Base-by-base conservation (phyloP, 2,329 filamentous ascomycete species). In the Colletotrichum ledebouriae region DNA sequence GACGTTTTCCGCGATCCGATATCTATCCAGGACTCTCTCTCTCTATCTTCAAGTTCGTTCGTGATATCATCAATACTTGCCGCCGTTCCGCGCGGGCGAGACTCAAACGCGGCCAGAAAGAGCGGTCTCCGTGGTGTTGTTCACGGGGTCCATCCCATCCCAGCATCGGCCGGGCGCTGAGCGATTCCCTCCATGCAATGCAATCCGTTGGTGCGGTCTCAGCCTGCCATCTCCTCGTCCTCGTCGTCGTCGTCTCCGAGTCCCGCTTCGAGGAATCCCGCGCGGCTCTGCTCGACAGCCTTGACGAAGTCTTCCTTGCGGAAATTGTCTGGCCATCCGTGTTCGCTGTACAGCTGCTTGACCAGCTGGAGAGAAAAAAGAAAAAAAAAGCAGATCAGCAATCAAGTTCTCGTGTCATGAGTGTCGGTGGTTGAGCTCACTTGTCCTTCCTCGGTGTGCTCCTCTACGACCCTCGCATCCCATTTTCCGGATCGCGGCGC, bases 401-500 rank as follows among this genome's bases (percentile, higher is more conserved):
- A 1, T 25, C 25, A 12, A 15, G 17, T 39, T 15, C 22, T 11
- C 12, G 15, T 34, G 25, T 55, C 34, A 5, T 22, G 11, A 10
- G 2, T 44, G 9, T 4, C n/a, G 34, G 12, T 13, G 22, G 6
- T 12, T n/a, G 39, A 29, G 42, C 61, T 68, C 25, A 68, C 65
- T 41, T 68, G 53, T 22, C 65, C 65, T 29, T 68, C 65, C n/a
- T 68, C 65, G 3, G 61, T 68, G 47, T 60, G 56, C 41, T 42
- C 65, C 4, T 68, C 65, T 4, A 68, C 61, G 15, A 68, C 65
- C 20, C 65, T 55, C 20, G 65, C 61, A 49, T 68, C 65, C 65
- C 65, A 68, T 34, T 65, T 68, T 11, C 65, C 65, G 5, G 65
- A 56, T 13, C 65, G 61, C 12, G 65, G 65, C 47, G 65, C 61